Conservation (phyloP, 768 basidiomycete genomes). For the Rhizopogon roseolus region DNA sequence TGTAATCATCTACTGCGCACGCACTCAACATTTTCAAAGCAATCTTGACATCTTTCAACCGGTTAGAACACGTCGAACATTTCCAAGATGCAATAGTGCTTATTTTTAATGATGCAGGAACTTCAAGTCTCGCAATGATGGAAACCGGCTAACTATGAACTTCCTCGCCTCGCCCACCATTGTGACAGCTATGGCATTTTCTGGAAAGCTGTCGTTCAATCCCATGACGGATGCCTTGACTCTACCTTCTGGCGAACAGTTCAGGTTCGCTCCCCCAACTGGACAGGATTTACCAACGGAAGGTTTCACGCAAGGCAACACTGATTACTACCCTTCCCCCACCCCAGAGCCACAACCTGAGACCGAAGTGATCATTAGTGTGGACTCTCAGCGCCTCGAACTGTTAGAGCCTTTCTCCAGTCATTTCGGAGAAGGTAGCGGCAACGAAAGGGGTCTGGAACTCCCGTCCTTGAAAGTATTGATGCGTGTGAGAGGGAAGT, state of each 20-base stretch:
- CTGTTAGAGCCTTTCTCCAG: slow-evolving; percentile 79
- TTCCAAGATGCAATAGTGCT: background rate
- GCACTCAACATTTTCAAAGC: slow-evolving; percentile 40
- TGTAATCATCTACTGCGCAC: background rate
- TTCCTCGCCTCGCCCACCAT: slow-evolving; percentile 96
- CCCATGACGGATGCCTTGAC: slow-evolving; percentile 74
- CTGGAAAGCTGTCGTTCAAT: slow-evolving; percentile 91
- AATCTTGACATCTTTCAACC: slow-evolving; percentile 96
- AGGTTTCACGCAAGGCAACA: slow-evolving; percentile 76
- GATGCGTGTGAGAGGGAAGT: slow-evolving; percentile 94
- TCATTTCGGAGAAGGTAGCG: slow-evolving; percentile 53
- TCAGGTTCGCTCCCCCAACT: slow-evolving; percentile 80
- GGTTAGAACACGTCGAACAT: slow-evolving; percentile 38
- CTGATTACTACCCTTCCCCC: slow-evolving; percentile 73
- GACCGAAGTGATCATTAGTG: slow-evolving; percentile 70
- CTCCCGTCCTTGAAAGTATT: slow-evolving; percentile 79
- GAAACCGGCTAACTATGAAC: slow-evolving; percentile 92
- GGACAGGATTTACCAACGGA: slow-evolving; percentile 80
- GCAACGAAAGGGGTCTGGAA: slow-evolving; percentile 57
- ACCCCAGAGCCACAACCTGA: slow-evolving; percentile 71
- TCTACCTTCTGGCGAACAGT: slow-evolving; percentile 66
- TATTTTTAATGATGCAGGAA: slow-evolving; percentile 35
- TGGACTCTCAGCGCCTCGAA: slow-evolving; percentile 83
- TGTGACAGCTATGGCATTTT: slow-evolving; percentile 97
- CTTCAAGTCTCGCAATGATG: slow-evolving; percentile 95